These are phyloP conservation scores for Phialocephala subalpina DNA, from an alignment of 2,329 filamentous ascomycete genomes.

Conservation along the genomic window DNA sequence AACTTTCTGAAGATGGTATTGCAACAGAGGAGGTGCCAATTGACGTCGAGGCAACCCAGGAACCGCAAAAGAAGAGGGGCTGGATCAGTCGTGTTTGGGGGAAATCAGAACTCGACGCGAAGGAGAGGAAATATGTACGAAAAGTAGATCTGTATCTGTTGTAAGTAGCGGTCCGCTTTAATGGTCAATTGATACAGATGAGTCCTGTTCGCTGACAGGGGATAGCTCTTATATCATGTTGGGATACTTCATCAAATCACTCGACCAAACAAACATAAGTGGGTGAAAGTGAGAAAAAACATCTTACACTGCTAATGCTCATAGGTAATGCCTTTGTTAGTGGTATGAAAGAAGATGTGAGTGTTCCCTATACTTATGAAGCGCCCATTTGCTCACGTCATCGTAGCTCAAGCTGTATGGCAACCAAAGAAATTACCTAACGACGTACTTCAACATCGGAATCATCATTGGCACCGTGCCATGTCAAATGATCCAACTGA, in stretches of 20 bases:
- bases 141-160: neutral
- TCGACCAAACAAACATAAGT: neutral
- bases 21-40: neutral
- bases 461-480: neutral
- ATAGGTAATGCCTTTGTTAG: neutral
- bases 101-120: neutral
- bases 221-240: conserved; percentile 1
- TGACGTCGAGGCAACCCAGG: neutral
- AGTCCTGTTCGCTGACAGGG: neutral
- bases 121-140: conserved; percentile 3
- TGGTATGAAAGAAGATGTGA: conserved; percentile 4
- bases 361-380: neutral
- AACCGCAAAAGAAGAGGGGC: neutral
- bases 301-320: neutral
- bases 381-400: neutral
- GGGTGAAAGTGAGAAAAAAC: neutral
- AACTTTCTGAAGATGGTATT: neutral
- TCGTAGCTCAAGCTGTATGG: neutral
- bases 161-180: neutral
- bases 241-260: conserved; percentile 2
- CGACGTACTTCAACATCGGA: conserved; percentile 2
- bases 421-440: neutral
- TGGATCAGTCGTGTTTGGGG: neutral
- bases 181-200: too few species aligned
- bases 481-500: neutral